A percentile compares a stretch with the other conserved stretches of the same genome.
These are phyloP conservation scores for Chondrus crispus DNA, from an alignment of 23 red algal species.

Conservation along the genomic window DNA sequence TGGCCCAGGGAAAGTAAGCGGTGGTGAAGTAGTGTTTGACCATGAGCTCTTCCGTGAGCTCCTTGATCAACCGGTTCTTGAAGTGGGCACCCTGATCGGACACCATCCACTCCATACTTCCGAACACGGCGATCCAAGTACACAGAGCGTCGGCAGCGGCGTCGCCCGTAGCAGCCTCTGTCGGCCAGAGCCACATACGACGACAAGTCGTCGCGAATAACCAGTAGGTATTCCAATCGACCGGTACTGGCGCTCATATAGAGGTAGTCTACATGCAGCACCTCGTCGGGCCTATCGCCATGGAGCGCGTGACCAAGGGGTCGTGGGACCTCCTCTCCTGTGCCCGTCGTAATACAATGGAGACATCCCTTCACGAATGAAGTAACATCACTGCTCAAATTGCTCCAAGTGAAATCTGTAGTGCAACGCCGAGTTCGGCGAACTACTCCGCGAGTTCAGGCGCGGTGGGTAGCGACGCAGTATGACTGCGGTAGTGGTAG, in stretches of 20 bases:
- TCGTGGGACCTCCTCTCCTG: neutral
- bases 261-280: too few relatives aligned
- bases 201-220: conserved; percentile 9
- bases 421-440: too few relatives aligned
- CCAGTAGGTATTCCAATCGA: neutral
- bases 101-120: neutral
- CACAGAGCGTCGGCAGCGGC: neutral
- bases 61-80: neutral
- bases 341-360: neutral
- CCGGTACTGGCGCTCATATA: neutral
- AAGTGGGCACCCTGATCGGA: neutral
- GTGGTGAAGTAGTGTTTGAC: conserved; percentile 36
- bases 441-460: too few relatives aligned
- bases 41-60: neutral
- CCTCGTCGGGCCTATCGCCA: neutral
- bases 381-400: neutral
- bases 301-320: conserved; percentile 22
- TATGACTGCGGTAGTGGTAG: too few relatives aligned
- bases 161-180: neutral
- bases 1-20: conserved; percentile 35
- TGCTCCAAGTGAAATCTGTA: conserved; percentile 21
- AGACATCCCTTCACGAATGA: neutral
- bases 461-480: too few relatives aligned
- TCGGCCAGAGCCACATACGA: conserved; percentile 25
- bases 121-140: conserved; percentile 9